Base-by-base conservation (phyloP, 257 asterid genomes). In the Knoxia roxburghii region DNA sequence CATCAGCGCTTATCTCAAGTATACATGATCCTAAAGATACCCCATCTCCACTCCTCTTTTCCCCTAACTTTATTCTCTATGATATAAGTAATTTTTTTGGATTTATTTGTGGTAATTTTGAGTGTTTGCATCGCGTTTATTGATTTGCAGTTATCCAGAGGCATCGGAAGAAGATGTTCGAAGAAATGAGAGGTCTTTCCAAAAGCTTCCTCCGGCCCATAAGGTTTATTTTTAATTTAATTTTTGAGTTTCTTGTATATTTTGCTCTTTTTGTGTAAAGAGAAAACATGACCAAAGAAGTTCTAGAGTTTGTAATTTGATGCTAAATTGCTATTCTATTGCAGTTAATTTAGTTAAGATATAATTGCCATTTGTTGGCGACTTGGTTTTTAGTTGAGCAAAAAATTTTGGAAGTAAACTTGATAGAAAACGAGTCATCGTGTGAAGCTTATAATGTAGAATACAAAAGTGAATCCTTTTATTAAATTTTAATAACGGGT, bases 1-100 rank as follows among this genome's bases (percentile, higher is more conserved):
- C 73, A 85, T 94, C 71, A 94, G 95, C 80, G 97, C 99, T 32
- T 94, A 87, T 81, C 96, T 90, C 84, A 90, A 94, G 99, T 93
- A 86, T 23, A 18, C 43, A 6, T 18, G 17, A 12, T 33, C 50
- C 9, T 15, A 46, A 30, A 9, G 9, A 51, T 24, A 17, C 46
- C 24, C n/a, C 26, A 1, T 1, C 10, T 30, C 55, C 17, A 14
- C 23, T 23, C 27, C 32, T 17, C 13, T 24, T n/a, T 46, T 17
- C 21, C 1, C n/a, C n/a, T 9, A 37, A 12, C 17, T 45, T 5
- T 32, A 27, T 1, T 26, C 4, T 4, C 27, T 15, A 15, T 5
- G n/a, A 21, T 37, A 23, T 27, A 12, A 21, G 10, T 55, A 14
- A 65, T 21, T 46, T 48, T 10, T 29, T 41, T 43, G 27, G 33